Conservation (phyloP, 345 rosid species). For the Pistacia atlantica region DNA sequence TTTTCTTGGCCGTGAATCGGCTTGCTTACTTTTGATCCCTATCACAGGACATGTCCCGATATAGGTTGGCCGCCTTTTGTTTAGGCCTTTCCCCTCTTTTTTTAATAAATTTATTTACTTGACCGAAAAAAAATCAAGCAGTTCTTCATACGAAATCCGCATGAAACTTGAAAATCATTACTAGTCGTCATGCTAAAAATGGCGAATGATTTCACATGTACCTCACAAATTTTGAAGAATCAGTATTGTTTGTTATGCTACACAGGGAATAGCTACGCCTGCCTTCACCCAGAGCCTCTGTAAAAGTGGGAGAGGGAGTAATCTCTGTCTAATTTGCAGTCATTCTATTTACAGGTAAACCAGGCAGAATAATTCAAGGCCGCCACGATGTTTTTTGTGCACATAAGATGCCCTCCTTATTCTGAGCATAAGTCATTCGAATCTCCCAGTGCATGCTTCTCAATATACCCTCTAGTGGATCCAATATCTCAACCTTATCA, state of each 20-base stretch:
- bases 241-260: conserved; percentile 2
- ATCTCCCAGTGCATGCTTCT: conserved; percentile 92
- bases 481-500: conserved; percentile 80
- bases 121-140: no score
- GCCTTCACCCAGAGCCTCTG: neutral
- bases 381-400: conserved; percentile 88
- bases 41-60: no score
- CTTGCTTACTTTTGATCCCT: no score
- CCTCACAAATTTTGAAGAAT: conserved; percentile 11
- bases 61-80: no score
- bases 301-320: neutral
- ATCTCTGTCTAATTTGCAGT: conserved; percentile 4
- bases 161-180: neutral
- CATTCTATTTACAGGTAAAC: neutral
- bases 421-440: conserved; percentile 79
- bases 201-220: neutral
- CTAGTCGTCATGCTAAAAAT: neutral
- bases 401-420: conserved; percentile 80
- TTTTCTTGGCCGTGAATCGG: no score
- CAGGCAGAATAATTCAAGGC: conserved; percentile 43
- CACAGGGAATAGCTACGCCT: conserved; percentile 2
- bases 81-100: no score
- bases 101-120: no score
- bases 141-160: no score
- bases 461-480: conserved; percentile 69